These are phyloP conservation scores for Lactifluus subvellereus DNA, from an alignment of 768 basidiomycete species.

Conservation along the genomic window DNA sequence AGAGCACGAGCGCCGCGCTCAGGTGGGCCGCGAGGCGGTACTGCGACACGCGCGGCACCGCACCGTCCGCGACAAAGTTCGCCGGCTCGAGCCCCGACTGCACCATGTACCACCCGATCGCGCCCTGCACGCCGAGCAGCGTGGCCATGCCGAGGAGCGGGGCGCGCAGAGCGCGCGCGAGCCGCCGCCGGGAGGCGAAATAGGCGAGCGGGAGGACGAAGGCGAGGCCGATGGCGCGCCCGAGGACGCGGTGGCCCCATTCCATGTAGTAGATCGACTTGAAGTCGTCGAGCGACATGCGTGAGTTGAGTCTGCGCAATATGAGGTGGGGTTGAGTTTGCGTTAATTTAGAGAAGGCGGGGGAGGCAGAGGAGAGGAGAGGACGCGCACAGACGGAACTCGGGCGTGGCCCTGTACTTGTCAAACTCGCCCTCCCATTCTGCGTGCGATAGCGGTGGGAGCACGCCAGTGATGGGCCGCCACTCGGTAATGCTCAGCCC, in stretches of 20 bases:
- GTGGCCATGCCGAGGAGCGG: constrained; percentile 67
- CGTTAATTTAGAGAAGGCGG: too few species aligned
- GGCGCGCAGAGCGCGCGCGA: constrained; percentile 55
- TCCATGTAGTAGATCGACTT: constrained; percentile 98
- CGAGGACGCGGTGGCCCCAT: constrained; percentile 92
- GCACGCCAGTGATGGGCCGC: constrained; percentile 83
- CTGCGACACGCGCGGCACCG: constrained; percentile 92
- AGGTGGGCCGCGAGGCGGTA: constrained; percentile 95
- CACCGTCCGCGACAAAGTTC: constrained; percentile 70
- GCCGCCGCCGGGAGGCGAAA: constrained; percentile 65
- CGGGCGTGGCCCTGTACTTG: constrained; percentile 92
- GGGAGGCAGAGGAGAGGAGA: neutral
- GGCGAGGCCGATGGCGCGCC: constrained; percentile 74
- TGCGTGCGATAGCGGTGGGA: constrained; percentile 70
- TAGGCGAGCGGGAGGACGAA: constrained; percentile 84
- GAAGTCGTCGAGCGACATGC: constrained; percentile 84
- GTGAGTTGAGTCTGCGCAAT: constrained; percentile 69
- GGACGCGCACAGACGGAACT: constrained; percentile 81
- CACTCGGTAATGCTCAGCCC: constrained; percentile 98
- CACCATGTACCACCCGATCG: constrained; percentile 99
- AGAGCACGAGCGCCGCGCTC: constrained; percentile 86
- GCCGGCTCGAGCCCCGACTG: constrained; percentile 89
- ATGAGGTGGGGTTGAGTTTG: neutral
- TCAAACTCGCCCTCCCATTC: constrained; percentile 88
- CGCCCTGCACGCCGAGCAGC: constrained; percentile 87